Percentiles rank a stretch among this genome's conserved stretches.
Conservation (phyloP, 352 stramenopile species). For the Stramenopiles sp. region DNA sequence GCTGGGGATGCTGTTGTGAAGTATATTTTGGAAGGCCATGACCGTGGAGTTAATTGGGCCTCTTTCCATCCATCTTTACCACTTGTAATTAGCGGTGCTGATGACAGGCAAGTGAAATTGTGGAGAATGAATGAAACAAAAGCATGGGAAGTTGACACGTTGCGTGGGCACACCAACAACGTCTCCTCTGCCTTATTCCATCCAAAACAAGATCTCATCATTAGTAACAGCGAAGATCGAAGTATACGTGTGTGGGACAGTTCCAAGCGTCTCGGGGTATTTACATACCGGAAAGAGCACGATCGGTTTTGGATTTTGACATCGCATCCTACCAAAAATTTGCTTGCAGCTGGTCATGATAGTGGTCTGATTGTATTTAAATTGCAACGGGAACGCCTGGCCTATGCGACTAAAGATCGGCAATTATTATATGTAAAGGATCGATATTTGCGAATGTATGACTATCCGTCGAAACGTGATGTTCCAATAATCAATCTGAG, state of each 20-base stretch:
- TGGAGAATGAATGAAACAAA: slow-evolving; percentile 98
- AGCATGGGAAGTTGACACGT: slow-evolving; percentile 99
- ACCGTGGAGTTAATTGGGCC: slow-evolving; percentile 98
- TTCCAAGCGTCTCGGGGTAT: slow-evolving; percentile 89
- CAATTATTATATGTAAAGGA: slow-evolving; percentile 91
- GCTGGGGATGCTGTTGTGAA: slow-evolving; percentile 97
- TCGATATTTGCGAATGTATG: slow-evolving; percentile 87
- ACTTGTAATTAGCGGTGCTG: slow-evolving; percentile 88
- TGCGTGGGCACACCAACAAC: slow-evolving; percentile 98
- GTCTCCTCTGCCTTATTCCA: slow-evolving; percentile 98
- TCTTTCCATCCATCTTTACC: slow-evolving; percentile 88
- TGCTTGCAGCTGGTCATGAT: slow-evolving; percentile 94
- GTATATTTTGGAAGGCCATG: slow-evolving; percentile 97
- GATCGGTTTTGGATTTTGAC: slow-evolving; percentile 95
- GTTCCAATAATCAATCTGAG: slow-evolving; percentile 41
- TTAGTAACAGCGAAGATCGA: slow-evolving; percentile 96
- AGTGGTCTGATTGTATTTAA: slow-evolving; percentile 99
- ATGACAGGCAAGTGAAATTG: slow-evolving; percentile 98
- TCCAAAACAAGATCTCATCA: slow-evolving; percentile 93
- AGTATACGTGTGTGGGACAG: slow-evolving; percentile 98
- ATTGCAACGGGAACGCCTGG: slow-evolving; percentile 74
- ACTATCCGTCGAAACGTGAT: too few species aligned
- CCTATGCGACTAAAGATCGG: slow-evolving; percentile 52
- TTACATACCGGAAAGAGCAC: slow-evolving; percentile 94
- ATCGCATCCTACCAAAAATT: slow-evolving; percentile 57